Percentiles rank a stretch among this genome's conserved stretches.
phyloP scores from a whole-genome alignment of 495 filamentous ascomycete genomes.

The Trichoderma reesei region DNA sequence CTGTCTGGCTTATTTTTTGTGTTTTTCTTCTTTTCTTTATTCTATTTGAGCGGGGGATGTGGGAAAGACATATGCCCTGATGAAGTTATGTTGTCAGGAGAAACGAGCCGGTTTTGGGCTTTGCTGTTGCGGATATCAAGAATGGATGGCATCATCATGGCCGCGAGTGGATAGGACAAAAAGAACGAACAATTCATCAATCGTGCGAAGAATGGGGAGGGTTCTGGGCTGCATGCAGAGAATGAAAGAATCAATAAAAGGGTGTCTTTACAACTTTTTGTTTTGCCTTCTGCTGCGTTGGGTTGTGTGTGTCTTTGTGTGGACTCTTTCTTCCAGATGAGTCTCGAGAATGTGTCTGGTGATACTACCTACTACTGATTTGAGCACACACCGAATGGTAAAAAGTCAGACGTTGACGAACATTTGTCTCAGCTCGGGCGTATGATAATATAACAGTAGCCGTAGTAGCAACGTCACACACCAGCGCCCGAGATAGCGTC shows the following conservation, averaged over 20 bases:
- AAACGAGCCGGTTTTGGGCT: background rate
- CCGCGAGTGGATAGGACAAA: background rate
- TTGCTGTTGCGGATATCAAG: background rate
- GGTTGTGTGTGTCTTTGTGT: too few relatives aligned
- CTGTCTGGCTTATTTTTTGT: background rate
- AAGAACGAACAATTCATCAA: too few relatives aligned
- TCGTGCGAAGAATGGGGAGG: background rate
- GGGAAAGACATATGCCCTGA: slow-evolving; percentile 5
- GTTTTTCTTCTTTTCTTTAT: too few relatives aligned
- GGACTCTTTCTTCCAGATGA: too few relatives aligned
- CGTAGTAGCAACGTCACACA: too few relatives aligned
- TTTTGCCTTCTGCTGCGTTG: background rate
- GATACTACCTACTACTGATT: too few relatives aligned
- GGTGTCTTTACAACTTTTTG: background rate
- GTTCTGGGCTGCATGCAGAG: background rate
- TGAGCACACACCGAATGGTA: too few relatives aligned
- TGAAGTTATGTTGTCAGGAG: slow-evolving; percentile 3
- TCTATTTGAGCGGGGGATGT: background rate
- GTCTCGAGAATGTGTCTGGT: too few relatives aligned
- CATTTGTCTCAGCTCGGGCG: too few relatives aligned
- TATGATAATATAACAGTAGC: too few relatives aligned
- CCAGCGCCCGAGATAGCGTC: too few relatives aligned
- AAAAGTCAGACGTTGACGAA: too few relatives aligned
- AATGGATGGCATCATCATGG: background rate
- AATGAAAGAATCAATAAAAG: background rate